Percentiles rank a stretch among this genome's conserved stretches.
Conservation (phyloP, 1,284 basidiomycete genomes). For the Ustilago sp. region DNA sequence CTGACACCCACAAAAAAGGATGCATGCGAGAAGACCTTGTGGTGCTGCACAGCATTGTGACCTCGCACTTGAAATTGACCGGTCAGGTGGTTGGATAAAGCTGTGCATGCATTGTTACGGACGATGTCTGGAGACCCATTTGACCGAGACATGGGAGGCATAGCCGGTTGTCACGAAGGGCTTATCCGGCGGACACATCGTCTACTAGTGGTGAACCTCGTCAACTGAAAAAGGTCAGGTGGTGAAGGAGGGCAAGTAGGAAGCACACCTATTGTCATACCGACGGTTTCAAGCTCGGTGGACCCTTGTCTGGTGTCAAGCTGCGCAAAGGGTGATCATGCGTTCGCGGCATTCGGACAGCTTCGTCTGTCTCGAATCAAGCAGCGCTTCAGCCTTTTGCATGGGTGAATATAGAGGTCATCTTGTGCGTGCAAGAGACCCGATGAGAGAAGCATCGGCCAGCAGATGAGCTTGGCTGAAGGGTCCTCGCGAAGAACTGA, state of each 20-base stretch:
- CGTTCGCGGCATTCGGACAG: not conserved
- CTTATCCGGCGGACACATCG: not conserved
- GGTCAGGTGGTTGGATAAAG: not conserved
- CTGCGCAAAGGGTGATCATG: not conserved
- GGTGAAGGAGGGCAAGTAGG: not conserved
- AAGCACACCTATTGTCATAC: not conserved
- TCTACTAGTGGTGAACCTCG: not conserved
- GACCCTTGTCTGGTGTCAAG: not conserved
- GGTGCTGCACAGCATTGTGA: not conserved
- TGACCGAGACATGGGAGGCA: conserved; percentile 7
- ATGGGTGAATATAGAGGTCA: not conserved
- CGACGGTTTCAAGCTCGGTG: not conserved
- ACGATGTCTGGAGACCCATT: not conserved
- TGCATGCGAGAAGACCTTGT: not conserved
- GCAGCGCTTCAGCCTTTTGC: not conserved
- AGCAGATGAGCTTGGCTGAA: not conserved
- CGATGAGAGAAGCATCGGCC: not conserved
- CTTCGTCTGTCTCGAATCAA: not conserved
- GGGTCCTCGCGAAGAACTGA: conserved; percentile 1
- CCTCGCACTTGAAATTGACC: not conserved
- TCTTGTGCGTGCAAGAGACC: not conserved
- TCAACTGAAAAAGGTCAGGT: not conserved
- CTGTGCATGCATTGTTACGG: not conserved
- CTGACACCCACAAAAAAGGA: not conserved
- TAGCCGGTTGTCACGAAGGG: conserved; percentile 1